Evolutionary conservation across 805 yeast genomes (phyloP).

Genomic region (Candida insectalens): DNA sequence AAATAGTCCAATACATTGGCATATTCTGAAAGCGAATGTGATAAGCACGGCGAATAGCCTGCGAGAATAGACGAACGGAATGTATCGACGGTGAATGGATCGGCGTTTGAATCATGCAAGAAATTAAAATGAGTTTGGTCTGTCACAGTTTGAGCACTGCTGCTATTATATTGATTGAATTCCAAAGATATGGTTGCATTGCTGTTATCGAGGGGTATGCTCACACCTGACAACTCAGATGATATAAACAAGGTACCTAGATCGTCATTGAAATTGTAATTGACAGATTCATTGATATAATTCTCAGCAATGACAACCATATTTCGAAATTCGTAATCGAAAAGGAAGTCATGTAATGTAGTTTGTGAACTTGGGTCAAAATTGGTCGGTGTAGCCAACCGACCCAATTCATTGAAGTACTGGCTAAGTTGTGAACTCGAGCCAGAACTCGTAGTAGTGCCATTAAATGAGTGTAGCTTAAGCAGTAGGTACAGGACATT

Average conservation of each 20-base stretch:
- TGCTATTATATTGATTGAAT: background rate
- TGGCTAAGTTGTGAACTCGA: conserved; percentile 5
- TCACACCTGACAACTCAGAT: background rate
- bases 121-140: conserved; percentile 9
- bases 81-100: conserved; percentile 29
- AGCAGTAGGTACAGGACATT: conserved; percentile 32
- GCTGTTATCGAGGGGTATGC: background rate
- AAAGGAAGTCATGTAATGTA: conserved; percentile 21
- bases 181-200: background rate
- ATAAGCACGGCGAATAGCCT: conserved; percentile 64
- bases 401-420: conserved; percentile 1
- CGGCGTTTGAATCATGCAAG: conserved; percentile 27
- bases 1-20: conserved; percentile 23
- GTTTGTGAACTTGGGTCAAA: conserved; percentile 4
- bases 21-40: conserved; percentile 21
- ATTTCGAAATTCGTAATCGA: conserved; percentile 24
- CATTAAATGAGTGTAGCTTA: conserved; percentile 21
- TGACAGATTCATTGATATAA: conserved; percentile 18
- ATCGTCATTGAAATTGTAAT: conserved; percentile 18
- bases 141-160: background rate
- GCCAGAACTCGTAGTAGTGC: conserved; percentile 3
- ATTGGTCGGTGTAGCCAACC: conserved; percentile 3
- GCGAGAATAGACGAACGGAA: conserved; percentile 33
- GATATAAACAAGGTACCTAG: conserved; percentile 3
- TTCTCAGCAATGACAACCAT: conserved; percentile 26